phyloP scores from a whole-genome alignment of 176 grass and related monocot genomes.

The Aegilops bicornis region DNA sequence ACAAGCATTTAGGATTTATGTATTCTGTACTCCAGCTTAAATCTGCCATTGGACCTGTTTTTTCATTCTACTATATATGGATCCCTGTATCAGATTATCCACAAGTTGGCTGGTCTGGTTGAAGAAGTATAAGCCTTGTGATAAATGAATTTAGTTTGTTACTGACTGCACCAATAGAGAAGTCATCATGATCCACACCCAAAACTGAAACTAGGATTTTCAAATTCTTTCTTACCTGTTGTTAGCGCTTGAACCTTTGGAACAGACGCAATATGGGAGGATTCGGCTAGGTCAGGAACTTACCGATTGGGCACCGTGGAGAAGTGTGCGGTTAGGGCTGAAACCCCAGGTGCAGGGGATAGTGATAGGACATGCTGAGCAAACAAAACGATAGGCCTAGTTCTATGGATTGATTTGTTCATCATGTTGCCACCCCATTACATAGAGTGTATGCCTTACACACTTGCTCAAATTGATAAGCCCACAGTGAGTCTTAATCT shows the following conservation, averaged over 20 bases:
- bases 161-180: neutral
- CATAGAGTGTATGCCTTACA: neutral
- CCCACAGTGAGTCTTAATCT: neutral
- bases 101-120: slow-evolving; percentile 8
- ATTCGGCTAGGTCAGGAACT: neutral
- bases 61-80: neutral
- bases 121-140: neutral
- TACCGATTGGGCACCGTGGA: neutral
- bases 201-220: neutral
- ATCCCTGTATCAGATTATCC: neutral
- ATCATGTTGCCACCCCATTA: neutral
- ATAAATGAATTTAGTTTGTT: slow-evolving; percentile 4
- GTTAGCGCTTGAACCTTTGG: neutral
- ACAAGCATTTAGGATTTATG: neutral
- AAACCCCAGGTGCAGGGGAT: neutral
- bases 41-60: neutral
- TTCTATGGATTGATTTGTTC: neutral
- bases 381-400: neutral
- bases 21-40: slow-evolving; percentile 1
- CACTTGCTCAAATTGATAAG: neutral
- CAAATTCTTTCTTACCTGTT: slow-evolving; percentile 18
- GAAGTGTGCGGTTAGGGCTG: neutral
- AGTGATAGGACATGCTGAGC: neutral
- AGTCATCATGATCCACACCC: neutral
- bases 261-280: neutral